A percentile compares a stretch with the other conserved stretches of the same genome.
These are phyloP conservation scores for apple (Malus domestica) DNA, from an alignment of 306 rosid species.

Conservation along the genomic window ASM211411v1 NC_041798.1:39203501-39204000, in stretches of 20 bases:
- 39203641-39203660: slow-evolving; percentile 76
- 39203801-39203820: not conserved
- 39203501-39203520: not conserved
- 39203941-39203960: slow-evolving; percentile 61
- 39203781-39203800: slow-evolving; percentile 66
- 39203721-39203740: slow-evolving; percentile 54
- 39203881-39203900: slow-evolving; percentile 58
- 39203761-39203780: slow-evolving; percentile 56
- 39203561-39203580: slow-evolving; percentile 75
- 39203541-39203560: slow-evolving; percentile 71
- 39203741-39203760: slow-evolving; percentile 53
- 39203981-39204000: slow-evolving; percentile 51
- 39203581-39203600: slow-evolving; percentile 66
- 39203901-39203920: slow-evolving; percentile 69
- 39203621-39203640: slow-evolving; percentile 77
- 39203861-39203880: not conserved
- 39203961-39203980: slow-evolving; percentile 51
- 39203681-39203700: slow-evolving; percentile 35
- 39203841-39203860: not conserved
- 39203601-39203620: slow-evolving; percentile 75
- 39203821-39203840: not conserved
- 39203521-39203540: slow-evolving; percentile 40
- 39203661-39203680: slow-evolving; percentile 47
- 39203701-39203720: slow-evolving; percentile 68
- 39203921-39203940: slow-evolving; percentile 84